Base-by-base conservation (phyloP, 2,329 filamentous ascomycete genomes). In the Monilinia fructicola region DNA sequence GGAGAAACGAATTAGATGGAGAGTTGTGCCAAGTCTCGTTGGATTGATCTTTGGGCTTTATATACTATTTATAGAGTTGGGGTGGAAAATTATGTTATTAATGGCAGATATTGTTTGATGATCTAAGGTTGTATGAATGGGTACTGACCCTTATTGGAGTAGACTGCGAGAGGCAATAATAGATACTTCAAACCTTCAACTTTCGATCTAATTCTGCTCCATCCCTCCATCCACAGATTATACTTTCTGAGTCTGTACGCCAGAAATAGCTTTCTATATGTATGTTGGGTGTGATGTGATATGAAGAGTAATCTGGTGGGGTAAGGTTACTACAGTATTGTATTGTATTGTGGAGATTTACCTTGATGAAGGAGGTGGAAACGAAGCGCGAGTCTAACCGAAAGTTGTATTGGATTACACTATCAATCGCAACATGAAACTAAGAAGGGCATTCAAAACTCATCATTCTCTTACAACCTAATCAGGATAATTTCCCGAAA, bases 51-150 rank as follows among this genome's bases (percentile, higher is more conserved):
- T 23, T n/a, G 28, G 12, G 7, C 21, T 31, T 59, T 23, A 31
- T 4, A 14, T 38, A n/a, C 58, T 61, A 61, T 61, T 61, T 38
- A 50, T 61, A 61, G 58, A 50, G 28, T 50, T 23, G 11, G 3
- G 2, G 46, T 18, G 44, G 44, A 50, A 18, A 38, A 12, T 50
- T 38, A 38, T 50, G 1, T 46, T 12, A 16, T 35, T 35, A 6
- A 14, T 50, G 42, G 42, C 23, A 28, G 26, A 59, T 59, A 12
- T 12, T 38, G 38, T 48, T 48, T 16, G 7, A n/a, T 11, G 16
- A 31, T 46, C 26, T 23, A 48, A 28, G 35, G 21, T 10, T 60
- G 21, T 35, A n/a, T 60, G 46, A 0, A 23, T 60, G 46, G 0
- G 16, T n/a, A 35, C 21, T 18, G 46, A 21, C 9, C 31, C 31